Evolutionary conservation across 2,329 filamentous ascomycete genomes (phyloP), one percentile per base, ranked within the genome.

Genomic region (Aspergillus caelatus): DNA sequence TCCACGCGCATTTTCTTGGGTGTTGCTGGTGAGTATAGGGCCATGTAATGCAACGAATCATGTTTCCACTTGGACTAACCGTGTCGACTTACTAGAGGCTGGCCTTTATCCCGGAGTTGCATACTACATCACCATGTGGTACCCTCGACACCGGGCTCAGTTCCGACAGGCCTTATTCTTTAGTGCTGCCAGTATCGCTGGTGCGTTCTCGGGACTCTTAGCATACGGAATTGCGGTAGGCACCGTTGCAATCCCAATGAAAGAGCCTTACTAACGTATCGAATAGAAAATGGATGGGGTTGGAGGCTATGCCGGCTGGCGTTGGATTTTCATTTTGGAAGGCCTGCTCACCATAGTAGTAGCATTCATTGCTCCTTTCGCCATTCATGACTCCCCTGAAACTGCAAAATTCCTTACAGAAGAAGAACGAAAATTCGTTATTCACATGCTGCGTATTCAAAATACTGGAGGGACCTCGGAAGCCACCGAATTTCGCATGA

Each of bases 281-380:
- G 14, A 46, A 57, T 50, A 78, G 71, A 80, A 82, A 71, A 84
- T 86, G 81, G 79, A 83, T 56, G 83, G 83, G 1, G 75, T 82
- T 6, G 79, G 77, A 4, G 80, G 80, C 8, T 79, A 79, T 54
- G 74, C 74, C 19, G 82, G 81, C 52, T 84, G 82, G 82, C 74
- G 81, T 57, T 83, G 82, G 82, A 82, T 83, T 54, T 82, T 83
- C 63, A 83, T 84, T 45, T 69, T 83, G 14, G 83, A 85, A 67
- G 83, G 83, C 3, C 70, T 84, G 0, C 70, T 81, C 3, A 84
- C 82, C 1, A 72, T 82, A 10, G 57, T 80, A 4, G 74, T 83
- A 4, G 80, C 81, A 2, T 57, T 79, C 9, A 53, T 78, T 2
- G 78, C 80, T 14, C 82, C 79, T 57, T 82, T 81, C 62, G 74